These are phyloP conservation scores for Apiospora hydei DNA, from an alignment of 2,329 filamentous ascomycete species.

Conservation along the genomic window DNA sequence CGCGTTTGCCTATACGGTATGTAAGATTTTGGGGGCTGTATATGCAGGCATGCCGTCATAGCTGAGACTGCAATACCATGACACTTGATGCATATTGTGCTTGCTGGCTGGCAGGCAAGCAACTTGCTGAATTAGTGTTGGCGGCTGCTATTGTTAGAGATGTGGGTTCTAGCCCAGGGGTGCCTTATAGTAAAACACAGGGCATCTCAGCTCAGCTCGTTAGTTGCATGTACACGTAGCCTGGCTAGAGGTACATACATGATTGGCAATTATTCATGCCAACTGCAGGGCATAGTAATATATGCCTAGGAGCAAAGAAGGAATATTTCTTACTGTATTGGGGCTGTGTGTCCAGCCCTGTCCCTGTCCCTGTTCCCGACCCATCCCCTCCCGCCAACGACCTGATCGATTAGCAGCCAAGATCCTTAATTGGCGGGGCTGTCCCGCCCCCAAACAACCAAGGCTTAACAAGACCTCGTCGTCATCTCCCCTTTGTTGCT, in stretches of 20 bases:
- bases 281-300: not conserved
- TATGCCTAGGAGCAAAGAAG: not conserved
- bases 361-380: not conserved
- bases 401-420: not conserved
- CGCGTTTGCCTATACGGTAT: not conserved
- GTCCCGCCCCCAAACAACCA: not conserved
- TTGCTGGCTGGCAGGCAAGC: not conserved
- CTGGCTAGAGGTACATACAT: too few relatives aligned
- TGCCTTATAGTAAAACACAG: not conserved
- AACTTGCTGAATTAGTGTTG: not conserved
- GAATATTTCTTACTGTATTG: not conserved
- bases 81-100: not conserved
- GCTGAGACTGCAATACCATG: not conserved
- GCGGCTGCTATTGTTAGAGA: not conserved
- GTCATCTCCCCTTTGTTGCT: not conserved
- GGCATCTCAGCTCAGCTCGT: not conserved
- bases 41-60: not conserved
- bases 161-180: not conserved
- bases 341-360: not conserved
- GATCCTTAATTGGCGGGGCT: not conserved
- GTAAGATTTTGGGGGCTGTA: not conserved
- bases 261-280: not conserved
- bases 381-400: not conserved
- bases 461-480: not conserved
- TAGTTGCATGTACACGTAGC: too few relatives aligned